phyloP scores from a whole-genome alignment of 75 land plant species.

The Cunninghamia lanceolata region DNA sequence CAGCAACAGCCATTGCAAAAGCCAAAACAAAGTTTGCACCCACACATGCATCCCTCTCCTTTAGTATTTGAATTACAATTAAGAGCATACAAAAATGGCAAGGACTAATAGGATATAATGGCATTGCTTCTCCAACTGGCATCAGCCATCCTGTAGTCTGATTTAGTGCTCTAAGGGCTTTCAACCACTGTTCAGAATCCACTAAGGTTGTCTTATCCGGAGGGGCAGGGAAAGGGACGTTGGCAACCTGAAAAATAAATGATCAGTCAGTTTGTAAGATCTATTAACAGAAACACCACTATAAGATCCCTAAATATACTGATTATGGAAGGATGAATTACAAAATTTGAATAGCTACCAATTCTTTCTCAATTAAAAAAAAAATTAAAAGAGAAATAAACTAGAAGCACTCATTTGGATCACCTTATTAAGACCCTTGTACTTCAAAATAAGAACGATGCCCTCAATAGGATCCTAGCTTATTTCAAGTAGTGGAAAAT shows the following conservation, averaged over 20 bases:
- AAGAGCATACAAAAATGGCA: constrained; percentile 95
- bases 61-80: constrained; percentile 66
- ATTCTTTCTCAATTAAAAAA: not conserved
- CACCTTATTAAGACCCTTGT: constrained; percentile 92
- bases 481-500: constrained; percentile 83
- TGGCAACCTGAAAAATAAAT: constrained; percentile 58
- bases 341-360: not conserved
- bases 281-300: not conserved
- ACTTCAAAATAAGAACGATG: constrained; percentile 83
- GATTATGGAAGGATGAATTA: not conserved
- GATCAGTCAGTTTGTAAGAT: not conserved
- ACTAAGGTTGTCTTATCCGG: constrained; percentile 54
- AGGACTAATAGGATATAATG: constrained; percentile 92
- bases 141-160: constrained; percentile 52
- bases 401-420: not conserved
- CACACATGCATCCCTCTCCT: constrained; percentile 20
- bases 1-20: constrained; percentile 82
- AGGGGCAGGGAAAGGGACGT: constrained; percentile 95
- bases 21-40: constrained; percentile 59
- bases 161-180: constrained; percentile 81
- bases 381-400: too few species aligned
- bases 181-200: constrained; percentile 83
- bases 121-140: constrained; percentile 79
- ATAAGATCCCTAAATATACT: not conserved
- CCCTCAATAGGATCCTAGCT: constrained; percentile 84